Evolutionary conservation across 257 asterid species (phyloP).

Genomic region (Datura wrightii): DNA sequence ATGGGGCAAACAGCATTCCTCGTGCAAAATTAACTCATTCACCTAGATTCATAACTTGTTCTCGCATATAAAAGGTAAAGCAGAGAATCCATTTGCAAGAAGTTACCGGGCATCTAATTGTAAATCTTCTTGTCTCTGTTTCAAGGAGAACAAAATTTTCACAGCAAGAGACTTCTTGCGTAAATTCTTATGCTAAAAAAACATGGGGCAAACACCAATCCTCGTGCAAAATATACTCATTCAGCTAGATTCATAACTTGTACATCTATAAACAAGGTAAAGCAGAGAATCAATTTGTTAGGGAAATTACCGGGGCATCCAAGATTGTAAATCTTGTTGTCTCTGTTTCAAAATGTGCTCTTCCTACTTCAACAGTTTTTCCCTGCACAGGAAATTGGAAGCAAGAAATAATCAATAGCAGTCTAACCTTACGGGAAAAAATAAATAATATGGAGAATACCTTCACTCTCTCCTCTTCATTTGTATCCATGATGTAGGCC

Average conservation of each 20-base stretch:
- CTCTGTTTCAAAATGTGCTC: conserved; percentile 99
- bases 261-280: background rate
- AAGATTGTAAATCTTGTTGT: conserved; percentile 89
- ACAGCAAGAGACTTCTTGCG: background rate
- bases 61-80: background rate
- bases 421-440: background rate
- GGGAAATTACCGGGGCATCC: conserved; percentile 89
- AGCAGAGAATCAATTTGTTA: background rate
- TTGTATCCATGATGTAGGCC: conserved; percentile 99
- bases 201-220: background rate
- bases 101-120: conserved; percentile 91
- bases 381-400: conserved; percentile 56
- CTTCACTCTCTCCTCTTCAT: conserved; percentile 97
- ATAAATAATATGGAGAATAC: conserved; percentile 41
- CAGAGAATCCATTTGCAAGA: conserved; percentile 10
- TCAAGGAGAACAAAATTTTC: conserved; percentile 39
- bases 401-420: conserved; percentile 24
- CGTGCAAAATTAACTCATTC: background rate
- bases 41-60: background rate
- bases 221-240: background rate
- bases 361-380: conserved; percentile 96
- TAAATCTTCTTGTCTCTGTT: conserved; percentile 86
- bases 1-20: conserved; percentile 4
- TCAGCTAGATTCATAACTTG: background rate
- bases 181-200: background rate